A percentile compares a stretch with the other conserved stretches of the same genome.
Conservation (phyloP, 768 basidiomycete species). For the Tylopilus sp. region DNA sequence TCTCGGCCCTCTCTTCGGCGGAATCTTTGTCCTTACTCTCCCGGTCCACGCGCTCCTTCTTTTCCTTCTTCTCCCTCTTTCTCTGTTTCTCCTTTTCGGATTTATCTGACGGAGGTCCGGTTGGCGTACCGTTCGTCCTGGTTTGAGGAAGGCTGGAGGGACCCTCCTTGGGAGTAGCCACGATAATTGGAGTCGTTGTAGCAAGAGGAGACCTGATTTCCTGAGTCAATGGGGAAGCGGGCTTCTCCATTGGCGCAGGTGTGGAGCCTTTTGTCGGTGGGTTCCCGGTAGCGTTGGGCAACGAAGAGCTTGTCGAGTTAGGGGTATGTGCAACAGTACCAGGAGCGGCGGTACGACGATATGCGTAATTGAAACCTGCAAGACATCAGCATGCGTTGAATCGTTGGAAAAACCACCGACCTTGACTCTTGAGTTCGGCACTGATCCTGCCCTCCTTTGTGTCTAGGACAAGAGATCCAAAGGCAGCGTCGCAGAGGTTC, state of each 20-base stretch:
- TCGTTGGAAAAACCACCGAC: constrained; percentile 38
- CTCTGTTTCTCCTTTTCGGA: constrained; percentile 55
- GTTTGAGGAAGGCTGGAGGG: constrained; percentile 32
- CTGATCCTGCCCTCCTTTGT: constrained; percentile 90
- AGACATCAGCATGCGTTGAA: constrained; percentile 4
- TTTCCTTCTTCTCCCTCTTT: constrained; percentile 62
- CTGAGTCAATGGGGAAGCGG: constrained; percentile 29
- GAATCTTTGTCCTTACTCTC: constrained; percentile 38
- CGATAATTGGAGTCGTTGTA: constrained; percentile 34
- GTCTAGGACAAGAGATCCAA: constrained; percentile 83
- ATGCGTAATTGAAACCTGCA: constrained; percentile 93
- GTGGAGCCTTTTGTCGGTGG: constrained; percentile 34
- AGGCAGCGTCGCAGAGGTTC: constrained; percentile 96
- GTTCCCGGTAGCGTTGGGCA: constrained; percentile 40
- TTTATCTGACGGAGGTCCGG: constrained; percentile 41
- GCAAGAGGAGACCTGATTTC: constrained; percentile 35
- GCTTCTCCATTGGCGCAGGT: constrained; percentile 35
- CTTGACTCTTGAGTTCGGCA: constrained; percentile 89
- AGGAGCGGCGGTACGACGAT: constrained; percentile 67
- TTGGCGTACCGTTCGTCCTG: constrained; percentile 32
- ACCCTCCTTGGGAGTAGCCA: constrained; percentile 33
- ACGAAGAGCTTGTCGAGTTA: constrained; percentile 49
- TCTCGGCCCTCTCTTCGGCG: constrained; percentile 34
- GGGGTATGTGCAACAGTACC: constrained; percentile 55
- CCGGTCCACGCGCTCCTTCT: constrained; percentile 47